A percentile compares a stretch with the other conserved stretches of the same genome.
Conservation (phyloP, 306 rosid species). For the Fragaria nilgerrensis region DNA sequence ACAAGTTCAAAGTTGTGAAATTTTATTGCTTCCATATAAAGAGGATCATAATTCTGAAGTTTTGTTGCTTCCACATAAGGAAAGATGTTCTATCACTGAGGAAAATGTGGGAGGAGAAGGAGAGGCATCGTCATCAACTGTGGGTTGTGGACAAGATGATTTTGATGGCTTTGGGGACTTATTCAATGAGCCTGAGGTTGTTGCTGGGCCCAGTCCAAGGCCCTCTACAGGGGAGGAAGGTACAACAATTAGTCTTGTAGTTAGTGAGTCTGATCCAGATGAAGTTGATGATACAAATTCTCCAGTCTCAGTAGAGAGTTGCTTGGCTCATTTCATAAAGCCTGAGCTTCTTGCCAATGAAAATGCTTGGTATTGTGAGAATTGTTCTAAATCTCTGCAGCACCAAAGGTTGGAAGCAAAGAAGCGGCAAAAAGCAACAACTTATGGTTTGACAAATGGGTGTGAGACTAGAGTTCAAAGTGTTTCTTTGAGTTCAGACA, state of each 20-base stretch:
- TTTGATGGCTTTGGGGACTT: constrained; percentile 83
- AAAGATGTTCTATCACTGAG: constrained; percentile 44
- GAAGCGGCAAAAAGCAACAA: constrained; percentile 33
- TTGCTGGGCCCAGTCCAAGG: constrained; percentile 62
- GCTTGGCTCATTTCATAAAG: constrained; percentile 79
- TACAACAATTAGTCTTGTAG: constrained; percentile 43
- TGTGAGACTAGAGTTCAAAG: constrained; percentile 32
- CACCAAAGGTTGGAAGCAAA: constrained; percentile 40
- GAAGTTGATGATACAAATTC: constrained; percentile 91
- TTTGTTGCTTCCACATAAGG: constrained; percentile 75
- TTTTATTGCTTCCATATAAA: constrained; percentile 45
- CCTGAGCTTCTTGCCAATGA: constrained; percentile 88
- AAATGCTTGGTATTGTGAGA: constrained; percentile 96
- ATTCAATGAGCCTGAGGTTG: constrained; percentile 79
- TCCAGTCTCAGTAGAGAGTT: constrained; percentile 88
- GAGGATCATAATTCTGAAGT: constrained; percentile 55
- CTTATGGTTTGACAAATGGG: constrained; percentile 36
- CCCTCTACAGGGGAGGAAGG: constrained; percentile 53
- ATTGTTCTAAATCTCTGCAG: constrained; percentile 62
- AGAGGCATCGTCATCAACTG: constrained; percentile 54
- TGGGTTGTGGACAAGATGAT: constrained; percentile 59
- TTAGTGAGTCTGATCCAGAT: constrained; percentile 88
- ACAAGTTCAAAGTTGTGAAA: constrained; percentile 71
- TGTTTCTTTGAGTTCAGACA: constrained; percentile 29
- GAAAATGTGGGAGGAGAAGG: constrained; percentile 42